These are phyloP conservation scores for Globisporangium irregulare DNA, from an alignment of 352 stramenopile genomes.

Conservation along the genomic window DNA sequence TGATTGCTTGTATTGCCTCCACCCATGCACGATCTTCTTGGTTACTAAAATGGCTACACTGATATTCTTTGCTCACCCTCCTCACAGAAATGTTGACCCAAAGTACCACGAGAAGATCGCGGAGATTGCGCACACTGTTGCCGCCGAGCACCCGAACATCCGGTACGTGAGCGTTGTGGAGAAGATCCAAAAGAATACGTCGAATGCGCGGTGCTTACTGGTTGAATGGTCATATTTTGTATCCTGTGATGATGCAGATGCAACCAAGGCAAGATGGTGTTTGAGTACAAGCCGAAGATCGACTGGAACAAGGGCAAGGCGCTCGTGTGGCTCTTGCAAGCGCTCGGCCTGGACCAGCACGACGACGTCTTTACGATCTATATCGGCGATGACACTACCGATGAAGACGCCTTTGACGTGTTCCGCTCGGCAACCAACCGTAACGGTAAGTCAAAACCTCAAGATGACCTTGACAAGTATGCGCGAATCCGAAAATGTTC, in stretches of 20 bases:
- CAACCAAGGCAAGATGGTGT: constrained; percentile 89
- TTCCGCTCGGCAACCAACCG: constrained; percentile 48
- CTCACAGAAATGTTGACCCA: constrained; percentile 55
- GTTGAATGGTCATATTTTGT: background rate
- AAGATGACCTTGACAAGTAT: background rate
- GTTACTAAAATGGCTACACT: background rate
- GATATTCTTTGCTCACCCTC: background rate
- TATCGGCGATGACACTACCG: constrained; percentile 90
- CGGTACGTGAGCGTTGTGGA: constrained; percentile 25
- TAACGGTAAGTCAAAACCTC: constrained; percentile 29
- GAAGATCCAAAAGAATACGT: background rate
- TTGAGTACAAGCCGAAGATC: constrained; percentile 89
- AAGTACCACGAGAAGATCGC: constrained; percentile 35
- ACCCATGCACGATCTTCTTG: background rate
- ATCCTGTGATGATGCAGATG: constrained; percentile 28
- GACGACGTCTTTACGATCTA: constrained; percentile 90
- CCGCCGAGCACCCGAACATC: constrained; percentile 55
- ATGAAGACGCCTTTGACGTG: constrained; percentile 84
- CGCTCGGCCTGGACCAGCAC: constrained; percentile 61
- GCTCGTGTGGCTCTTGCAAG: constrained; percentile 81
- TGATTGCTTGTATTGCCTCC: background rate
- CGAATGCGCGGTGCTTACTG: background rate
- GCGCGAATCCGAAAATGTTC: background rate
- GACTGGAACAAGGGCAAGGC: constrained; percentile 92
- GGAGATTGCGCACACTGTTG: constrained; percentile 35